Evolutionary conservation across 441 rosid genomes (phyloP).

Genomic region (Codiaeum variegatum): DNA sequence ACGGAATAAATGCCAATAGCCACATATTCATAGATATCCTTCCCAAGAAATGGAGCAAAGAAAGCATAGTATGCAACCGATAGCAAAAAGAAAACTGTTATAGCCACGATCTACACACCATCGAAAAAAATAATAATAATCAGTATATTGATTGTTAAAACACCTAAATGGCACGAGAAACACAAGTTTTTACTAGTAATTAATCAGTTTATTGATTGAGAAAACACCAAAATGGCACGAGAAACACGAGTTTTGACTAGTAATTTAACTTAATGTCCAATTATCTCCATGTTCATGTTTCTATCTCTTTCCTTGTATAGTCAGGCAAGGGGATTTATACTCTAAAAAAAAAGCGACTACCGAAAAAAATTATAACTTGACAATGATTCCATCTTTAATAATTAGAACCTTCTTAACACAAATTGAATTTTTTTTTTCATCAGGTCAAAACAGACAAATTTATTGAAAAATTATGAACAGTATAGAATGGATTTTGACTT

Average conservation of each 20-base stretch:
- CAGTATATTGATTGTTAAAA: conserved; percentile 7
- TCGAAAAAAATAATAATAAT: conserved; percentile 5
- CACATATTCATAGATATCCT: conserved; percentile 51
- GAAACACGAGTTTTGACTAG: background rate
- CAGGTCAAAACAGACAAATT: background rate
- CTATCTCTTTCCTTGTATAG: background rate
- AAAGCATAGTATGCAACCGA: conserved; percentile 84
- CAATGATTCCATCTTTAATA: conserved; percentile 4
- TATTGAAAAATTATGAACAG: background rate
- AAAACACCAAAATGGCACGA: conserved; percentile 9
- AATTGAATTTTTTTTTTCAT: conserved; percentile 5
- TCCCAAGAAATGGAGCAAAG: conserved; percentile 92
- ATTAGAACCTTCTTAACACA: conserved; percentile 2
- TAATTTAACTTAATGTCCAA: background rate
- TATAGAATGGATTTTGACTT: background rate
- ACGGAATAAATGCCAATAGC: conserved; percentile 73
- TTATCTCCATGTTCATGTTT: background rate
- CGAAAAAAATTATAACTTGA: background rate
- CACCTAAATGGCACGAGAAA: conserved; percentile 4
- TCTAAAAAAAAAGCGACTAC: background rate
- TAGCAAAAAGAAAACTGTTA: conserved; percentile 74
- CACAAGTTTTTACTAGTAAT: background rate
- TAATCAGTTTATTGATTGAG: conserved; percentile 2
- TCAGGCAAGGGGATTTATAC: background rate
- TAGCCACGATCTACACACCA: conserved; percentile 71